Evolutionary conservation across 805 yeast species (phyloP), one percentile per base, ranked within the genome.

Genomic region (Metschnikowia cerradonensis): DNA sequence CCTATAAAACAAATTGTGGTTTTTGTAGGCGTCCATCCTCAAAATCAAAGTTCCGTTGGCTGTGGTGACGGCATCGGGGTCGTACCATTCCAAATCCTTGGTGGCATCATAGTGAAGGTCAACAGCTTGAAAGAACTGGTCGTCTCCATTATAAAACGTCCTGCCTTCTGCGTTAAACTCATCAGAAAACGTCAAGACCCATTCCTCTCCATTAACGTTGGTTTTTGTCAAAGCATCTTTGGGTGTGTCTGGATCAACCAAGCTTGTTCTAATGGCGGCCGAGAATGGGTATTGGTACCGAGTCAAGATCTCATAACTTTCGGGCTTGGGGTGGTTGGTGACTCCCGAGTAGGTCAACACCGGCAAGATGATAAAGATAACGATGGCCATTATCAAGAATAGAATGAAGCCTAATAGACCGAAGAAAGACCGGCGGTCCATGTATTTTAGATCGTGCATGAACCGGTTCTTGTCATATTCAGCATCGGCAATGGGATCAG

Each of bases 401-500:
- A 76, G 51, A 6, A 86, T 37, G 34, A 90, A 58, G 22, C 90
- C 89, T n/a, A 79, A 39, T 39, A 84, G 63, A 2, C 90, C 91
- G 51, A 80, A 77, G 8, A 76, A 60, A 0, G 90, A 82, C 57
- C 83, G 73, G 60, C 66, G 78, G 65, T 85, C 90, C 81, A 86
- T 75, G 60, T 77, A 64, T 67, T 82, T 86, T 55, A 87, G 66
- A 68, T 87, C 94, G 49, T 81, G 63, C 52, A 71, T 59, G 60
- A 87, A 81, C 59, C 90, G 72, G 63, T 84, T 80, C 55, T 82
- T 85, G 59, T 90, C 96, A 61, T 85, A 82, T 52, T 84, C 81
- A 20, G 96, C 96, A 66, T 94, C 99, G 41, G 83, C 88, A 35
- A 90, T 85, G 8, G 97, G 97, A 67, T 92, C 97, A 1, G 98